Percentiles rank a stretch among this genome's conserved stretches.
These are phyloP conservation scores for Penicillium sumatraense DNA, from an alignment of 2,329 filamentous ascomycete genomes.

Conservation along the genomic window DNA sequence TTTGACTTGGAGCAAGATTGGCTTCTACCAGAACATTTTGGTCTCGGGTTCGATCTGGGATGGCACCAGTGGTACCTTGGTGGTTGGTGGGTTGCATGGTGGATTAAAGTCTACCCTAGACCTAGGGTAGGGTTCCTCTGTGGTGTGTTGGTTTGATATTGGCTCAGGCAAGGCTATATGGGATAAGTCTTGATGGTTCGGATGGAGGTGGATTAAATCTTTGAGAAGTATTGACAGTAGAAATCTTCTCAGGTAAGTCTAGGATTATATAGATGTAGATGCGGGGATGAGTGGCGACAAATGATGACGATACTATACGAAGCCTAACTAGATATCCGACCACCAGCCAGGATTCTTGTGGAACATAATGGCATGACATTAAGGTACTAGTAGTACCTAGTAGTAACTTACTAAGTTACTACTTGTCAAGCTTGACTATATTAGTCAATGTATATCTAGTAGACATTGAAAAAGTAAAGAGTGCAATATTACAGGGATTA, in stretches of 20 bases:
- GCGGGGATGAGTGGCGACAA: conserved; percentile 9
- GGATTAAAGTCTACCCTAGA: background rate
- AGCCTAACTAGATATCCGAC: background rate
- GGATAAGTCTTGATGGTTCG: too few relatives aligned
- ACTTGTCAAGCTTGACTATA: background rate
- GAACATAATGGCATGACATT: background rate
- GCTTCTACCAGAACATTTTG: conserved; percentile 5
- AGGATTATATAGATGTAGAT: background rate
- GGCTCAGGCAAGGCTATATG: too few relatives aligned
- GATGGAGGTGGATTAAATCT: too few relatives aligned
- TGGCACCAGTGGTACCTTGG: background rate
- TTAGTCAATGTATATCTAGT: too few relatives aligned
- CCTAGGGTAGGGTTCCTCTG: background rate
- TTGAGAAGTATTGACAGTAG: background rate
- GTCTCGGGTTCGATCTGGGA: conserved; percentile 11
- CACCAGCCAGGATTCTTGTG: background rate
- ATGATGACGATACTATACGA: conserved; percentile 1
- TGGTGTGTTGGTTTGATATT: background rate
- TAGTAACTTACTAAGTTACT: too few relatives aligned
- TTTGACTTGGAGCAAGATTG: background rate
- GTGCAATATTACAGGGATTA: too few relatives aligned
- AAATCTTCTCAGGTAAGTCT: background rate
- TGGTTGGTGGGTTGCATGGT: background rate
- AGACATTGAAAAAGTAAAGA: too few relatives aligned
- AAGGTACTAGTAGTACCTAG: too few relatives aligned